A percentile compares a stretch with the other conserved stretches of the same genome.
phyloP scores from a whole-genome alignment of 257 asterid genomes.

The Anisodus acutangulus region DNA sequence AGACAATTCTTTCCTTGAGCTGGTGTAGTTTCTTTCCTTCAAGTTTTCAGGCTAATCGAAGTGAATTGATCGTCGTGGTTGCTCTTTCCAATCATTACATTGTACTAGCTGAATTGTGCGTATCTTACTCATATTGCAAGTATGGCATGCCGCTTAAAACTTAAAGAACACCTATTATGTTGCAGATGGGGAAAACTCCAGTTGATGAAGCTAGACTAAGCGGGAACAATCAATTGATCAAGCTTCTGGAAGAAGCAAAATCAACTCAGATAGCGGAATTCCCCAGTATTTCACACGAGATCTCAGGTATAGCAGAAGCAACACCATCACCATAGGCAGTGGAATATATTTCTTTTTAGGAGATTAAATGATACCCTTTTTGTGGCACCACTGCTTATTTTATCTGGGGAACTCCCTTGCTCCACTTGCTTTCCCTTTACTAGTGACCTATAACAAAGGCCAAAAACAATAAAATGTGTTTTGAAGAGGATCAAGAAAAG shows the following conservation, averaged over 20 bases:
- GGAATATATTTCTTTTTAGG: background rate
- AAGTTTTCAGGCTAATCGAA: background rate
- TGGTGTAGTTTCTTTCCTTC: constrained; percentile 16
- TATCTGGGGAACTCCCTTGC: background rate
- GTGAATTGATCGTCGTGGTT: background rate
- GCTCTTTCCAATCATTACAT: background rate
- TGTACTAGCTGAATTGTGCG: constrained; percentile 3
- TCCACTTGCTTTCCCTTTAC: constrained; percentile 4
- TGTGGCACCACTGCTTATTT: background rate
- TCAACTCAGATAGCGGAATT: constrained; percentile 52
- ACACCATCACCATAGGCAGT: background rate
- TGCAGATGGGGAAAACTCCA: constrained; percentile 90
- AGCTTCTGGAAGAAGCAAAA: constrained; percentile 76
- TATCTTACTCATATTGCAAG: background rate
- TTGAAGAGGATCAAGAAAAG: constrained; percentile 10
- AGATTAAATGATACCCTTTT: background rate
- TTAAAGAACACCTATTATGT: constrained; percentile 26
- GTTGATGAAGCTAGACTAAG: constrained; percentile 72
- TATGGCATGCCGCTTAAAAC: constrained; percentile 31
- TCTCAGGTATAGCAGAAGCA: constrained; percentile 51
- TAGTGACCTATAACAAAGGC: background rate
- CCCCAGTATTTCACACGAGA: constrained; percentile 45
- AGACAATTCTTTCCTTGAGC: constrained; percentile 2
- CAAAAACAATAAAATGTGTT: constrained; percentile 16
- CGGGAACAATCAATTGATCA: constrained; percentile 74